Percentiles rank a stretch among this genome's conserved stretches.
These are phyloP conservation scores for Solanum virginianum DNA, from an alignment of 257 asterid genomes.

Conservation along the genomic window DNA sequence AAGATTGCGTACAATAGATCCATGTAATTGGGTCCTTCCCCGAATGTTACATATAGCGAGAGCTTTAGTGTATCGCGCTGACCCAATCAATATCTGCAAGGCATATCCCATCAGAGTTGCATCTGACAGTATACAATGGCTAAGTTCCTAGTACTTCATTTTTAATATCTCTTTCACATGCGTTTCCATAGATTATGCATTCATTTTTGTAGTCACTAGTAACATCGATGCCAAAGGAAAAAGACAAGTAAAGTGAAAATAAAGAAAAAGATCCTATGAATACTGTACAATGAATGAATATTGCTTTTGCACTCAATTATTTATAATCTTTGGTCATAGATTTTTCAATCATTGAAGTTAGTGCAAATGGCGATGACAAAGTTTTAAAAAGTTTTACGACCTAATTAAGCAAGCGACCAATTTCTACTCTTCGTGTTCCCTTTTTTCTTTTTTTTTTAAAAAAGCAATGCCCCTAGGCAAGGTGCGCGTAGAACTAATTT, in stretches of 20 bases:
- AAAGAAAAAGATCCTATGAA: not conserved
- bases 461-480: too few relatives aligned
- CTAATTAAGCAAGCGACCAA: not conserved
- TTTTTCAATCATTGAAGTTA: not conserved
- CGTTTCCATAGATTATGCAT: not conserved
- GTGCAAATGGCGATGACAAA: not conserved
- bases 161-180: not conserved
- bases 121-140: not conserved
- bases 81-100: not conserved
- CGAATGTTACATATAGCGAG: too few relatives aligned
- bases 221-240: not conserved
- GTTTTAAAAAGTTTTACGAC: not conserved
- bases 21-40: fast-evolving
- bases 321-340: not conserved
- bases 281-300: not conserved
- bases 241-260: not conserved
- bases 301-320: not conserved
- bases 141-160: not conserved
- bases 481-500: too few relatives aligned
- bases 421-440: too few relatives aligned
- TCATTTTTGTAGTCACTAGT: not conserved
- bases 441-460: too few relatives aligned
- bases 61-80: too few relatives aligned
- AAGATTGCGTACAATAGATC: too few relatives aligned
- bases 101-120: not conserved